Conservation (phyloP, 805 yeast species). For the Lipomyces yamanashiensis region DNA sequence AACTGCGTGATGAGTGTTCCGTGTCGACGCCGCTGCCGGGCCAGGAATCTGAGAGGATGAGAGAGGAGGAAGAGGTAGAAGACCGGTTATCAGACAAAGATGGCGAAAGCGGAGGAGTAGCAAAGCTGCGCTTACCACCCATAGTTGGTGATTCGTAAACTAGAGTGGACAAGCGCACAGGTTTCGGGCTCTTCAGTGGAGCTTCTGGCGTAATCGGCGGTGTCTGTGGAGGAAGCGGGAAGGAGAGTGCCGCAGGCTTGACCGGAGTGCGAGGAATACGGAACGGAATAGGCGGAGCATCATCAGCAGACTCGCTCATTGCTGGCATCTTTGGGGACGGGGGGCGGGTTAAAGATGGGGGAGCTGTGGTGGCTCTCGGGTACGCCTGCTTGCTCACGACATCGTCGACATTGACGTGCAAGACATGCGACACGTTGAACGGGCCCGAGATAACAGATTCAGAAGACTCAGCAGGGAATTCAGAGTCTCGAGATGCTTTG, state of each 20-base stretch:
- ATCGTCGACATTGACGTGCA: conserved; percentile 33
- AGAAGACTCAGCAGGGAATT: neutral
- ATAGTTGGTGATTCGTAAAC: neutral
- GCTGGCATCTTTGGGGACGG: neutral
- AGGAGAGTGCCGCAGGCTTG: neutral
- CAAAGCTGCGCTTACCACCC: too few relatives aligned
- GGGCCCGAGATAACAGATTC: conserved; percentile 20
- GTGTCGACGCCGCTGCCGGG: neutral
- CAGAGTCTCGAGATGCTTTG: neutral
- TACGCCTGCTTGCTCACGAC: neutral
- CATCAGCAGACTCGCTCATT: neutral
- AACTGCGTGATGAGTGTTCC: neutral
- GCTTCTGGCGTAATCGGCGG: conserved; percentile 8
- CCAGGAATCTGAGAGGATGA: conserved; percentile 7
- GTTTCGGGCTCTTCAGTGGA: neutral
- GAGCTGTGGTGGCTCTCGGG: neutral
- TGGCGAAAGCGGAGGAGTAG: neutral
- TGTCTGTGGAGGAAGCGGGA: neutral
- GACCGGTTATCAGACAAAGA: neutral
- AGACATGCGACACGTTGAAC: conserved; percentile 33
- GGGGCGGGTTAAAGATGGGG: neutral
- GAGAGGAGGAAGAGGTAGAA: conserved; percentile 4
- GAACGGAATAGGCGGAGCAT: neutral
- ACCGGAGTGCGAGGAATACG: conserved; percentile 6
- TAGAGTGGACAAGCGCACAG: neutral